These are phyloP conservation scores for Suillus weaverae DNA, from an alignment of 768 basidiomycete species.

Conservation along the genomic window DNA sequence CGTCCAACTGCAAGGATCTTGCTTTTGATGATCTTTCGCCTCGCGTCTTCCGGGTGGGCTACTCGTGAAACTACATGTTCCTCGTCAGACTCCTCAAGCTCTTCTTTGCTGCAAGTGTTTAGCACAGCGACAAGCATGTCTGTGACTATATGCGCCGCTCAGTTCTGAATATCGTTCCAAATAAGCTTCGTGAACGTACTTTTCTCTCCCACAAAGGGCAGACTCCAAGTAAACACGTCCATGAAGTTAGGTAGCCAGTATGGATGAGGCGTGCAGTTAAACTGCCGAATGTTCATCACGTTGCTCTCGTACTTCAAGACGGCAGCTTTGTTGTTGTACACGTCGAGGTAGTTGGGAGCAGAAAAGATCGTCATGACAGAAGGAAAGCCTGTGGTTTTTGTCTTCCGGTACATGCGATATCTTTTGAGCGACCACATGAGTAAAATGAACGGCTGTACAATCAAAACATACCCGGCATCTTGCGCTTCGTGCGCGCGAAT, in stretches of 20 bases:
- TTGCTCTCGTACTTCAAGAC: conserved; percentile 99
- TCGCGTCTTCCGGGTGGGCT: conserved; percentile 46
- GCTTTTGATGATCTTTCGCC: conserved; percentile 92
- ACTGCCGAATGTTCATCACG: conserved; percentile 97
- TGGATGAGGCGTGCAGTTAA: conserved; percentile 93
- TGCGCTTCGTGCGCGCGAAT: conserved; percentile 99
- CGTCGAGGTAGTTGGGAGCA: conserved; percentile 96
- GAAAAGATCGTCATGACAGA: conserved; percentile 99
- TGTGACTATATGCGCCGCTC: conserved; percentile 60
- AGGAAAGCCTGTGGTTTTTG: conserved; percentile 96
- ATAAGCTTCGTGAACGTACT: conserved; percentile 48
- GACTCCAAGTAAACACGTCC: conserved; percentile 99
- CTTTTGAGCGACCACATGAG: conserved; percentile 36
- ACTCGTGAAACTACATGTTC: conserved; percentile 40
- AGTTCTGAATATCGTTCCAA: neutral
- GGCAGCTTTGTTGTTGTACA: conserved; percentile 99
- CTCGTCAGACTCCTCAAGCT: conserved; percentile 79
- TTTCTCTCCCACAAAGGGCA: conserved; percentile 98
- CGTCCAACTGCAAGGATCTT: conserved; percentile 98
- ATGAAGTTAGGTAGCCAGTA: conserved; percentile 99
- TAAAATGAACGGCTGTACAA: neutral
- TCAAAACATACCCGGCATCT: conserved; percentile 80
- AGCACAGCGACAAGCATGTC: conserved; percentile 98
- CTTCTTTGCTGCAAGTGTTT: conserved; percentile 94
- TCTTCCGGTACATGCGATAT: conserved; percentile 99